Evolutionary conservation across 2,329 filamentous ascomycete species (phyloP).

Genomic region (Tolypocladium amazonense): DNA sequence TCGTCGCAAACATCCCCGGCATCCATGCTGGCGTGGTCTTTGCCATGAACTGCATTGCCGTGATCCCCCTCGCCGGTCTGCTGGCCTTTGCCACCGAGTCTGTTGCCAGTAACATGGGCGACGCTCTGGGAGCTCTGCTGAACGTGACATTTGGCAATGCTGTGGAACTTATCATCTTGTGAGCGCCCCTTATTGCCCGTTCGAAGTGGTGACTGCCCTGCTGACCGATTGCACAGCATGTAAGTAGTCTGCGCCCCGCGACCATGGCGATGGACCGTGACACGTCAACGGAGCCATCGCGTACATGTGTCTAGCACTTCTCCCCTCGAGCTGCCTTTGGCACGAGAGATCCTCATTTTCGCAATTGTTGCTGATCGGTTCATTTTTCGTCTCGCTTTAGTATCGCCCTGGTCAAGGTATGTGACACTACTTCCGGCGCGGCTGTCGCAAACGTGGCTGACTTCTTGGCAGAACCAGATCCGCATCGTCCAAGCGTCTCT

Average conservation of each 20-base stretch:
- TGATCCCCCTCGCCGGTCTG: constrained; percentile 63
- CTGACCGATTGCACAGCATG: constrained; percentile 29
- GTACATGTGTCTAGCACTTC: too few species aligned
- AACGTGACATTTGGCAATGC: constrained; percentile 74
- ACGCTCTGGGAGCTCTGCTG: constrained; percentile 61
- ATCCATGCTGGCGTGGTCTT: constrained; percentile 55
- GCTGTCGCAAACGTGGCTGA: not conserved
- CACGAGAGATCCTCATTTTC: not conserved
- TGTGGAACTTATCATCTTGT: constrained; percentile 71
- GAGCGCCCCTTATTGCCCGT: constrained; percentile 10
- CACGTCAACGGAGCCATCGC: not conserved
- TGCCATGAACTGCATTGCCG: constrained; percentile 64
- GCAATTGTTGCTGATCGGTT: not conserved
- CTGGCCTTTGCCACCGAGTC: constrained; percentile 66
- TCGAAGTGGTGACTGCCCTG: not conserved
- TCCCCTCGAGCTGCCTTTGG: not conserved
- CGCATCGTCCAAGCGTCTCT: constrained; percentile 86
- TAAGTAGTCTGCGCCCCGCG: constrained; percentile 26
- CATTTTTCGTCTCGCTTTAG: constrained; percentile 29
- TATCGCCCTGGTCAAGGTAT: constrained; percentile 61
- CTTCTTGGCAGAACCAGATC: constrained; percentile 53
- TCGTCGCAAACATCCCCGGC: constrained; percentile 41
- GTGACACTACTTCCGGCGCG: not conserved
- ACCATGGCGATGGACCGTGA: not conserved
- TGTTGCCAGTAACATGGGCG: constrained; percentile 61